Evolutionary conservation across 441 rosid species (phyloP).

Genomic region (Pelargonium cotyledonis): DNA sequence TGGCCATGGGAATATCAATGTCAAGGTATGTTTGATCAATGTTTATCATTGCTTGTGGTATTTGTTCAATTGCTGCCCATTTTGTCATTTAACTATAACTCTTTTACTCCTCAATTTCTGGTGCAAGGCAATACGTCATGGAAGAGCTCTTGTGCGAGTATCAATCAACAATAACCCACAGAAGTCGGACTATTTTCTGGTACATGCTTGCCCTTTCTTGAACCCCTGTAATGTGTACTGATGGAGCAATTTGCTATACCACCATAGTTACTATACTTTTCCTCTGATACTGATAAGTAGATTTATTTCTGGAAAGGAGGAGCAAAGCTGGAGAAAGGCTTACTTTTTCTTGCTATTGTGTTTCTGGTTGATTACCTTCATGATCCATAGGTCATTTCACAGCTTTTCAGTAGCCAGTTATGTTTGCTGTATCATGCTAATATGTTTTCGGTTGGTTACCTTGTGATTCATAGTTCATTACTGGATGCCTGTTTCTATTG

Average conservation of each 20-base stretch:
- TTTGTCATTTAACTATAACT: constrained; percentile 17
- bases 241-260: constrained; percentile 7
- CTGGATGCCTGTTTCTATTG: background rate
- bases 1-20: constrained; percentile 39
- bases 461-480: background rate
- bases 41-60: constrained; percentile 10
- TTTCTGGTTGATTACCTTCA: constrained; percentile 9
- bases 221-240: constrained; percentile 7
- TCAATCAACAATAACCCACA: constrained; percentile 41
- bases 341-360: background rate
- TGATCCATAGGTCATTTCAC: background rate
- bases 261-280: background rate
- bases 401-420: background rate
- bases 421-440: background rate
- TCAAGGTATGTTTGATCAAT: constrained; percentile 58
- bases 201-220: constrained; percentile 25
- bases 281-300: constrained; percentile 5
- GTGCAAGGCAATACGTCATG: constrained; percentile 69
- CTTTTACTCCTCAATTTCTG: constrained; percentile 19
- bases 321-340: background rate
- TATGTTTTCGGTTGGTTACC: constrained; percentile 4
- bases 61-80: constrained; percentile 11
- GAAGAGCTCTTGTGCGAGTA: constrained; percentile 73
- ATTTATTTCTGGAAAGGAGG: background rate
- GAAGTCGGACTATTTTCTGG: constrained; percentile 81